phyloP scores from a whole-genome alignment of 345 rosid genomes.

The Eucalyptus rudis region DNA sequence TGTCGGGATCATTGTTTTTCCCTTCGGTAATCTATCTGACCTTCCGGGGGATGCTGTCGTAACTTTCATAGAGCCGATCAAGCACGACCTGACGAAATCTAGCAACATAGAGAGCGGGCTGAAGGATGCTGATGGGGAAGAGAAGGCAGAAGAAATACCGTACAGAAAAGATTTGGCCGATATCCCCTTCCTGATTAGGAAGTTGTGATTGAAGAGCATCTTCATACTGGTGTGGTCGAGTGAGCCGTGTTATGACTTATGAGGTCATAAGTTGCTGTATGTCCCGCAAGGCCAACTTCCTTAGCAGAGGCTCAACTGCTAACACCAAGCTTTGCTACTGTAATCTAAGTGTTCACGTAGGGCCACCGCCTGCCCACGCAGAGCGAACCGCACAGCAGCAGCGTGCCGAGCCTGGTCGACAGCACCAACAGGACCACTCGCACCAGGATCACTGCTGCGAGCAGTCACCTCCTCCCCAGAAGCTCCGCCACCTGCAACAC shows the following conservation, averaged over 20 bases:
- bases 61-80: constrained; percentile 17
- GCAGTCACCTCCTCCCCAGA: constrained; percentile 1
- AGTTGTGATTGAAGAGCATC: background rate
- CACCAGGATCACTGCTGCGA: constrained; percentile 15
- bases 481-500: constrained; percentile 27
- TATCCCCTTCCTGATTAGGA: constrained; percentile 15
- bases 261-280: background rate
- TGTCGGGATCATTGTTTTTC: constrained; percentile 39
- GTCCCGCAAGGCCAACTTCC: background rate
- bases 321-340: background rate
- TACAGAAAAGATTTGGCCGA: constrained; percentile 38
- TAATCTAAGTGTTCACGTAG: background rate
- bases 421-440: constrained; percentile 33
- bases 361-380: constrained; percentile 41
- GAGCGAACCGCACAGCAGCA: constrained; percentile 50
- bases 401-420: constrained; percentile 56
- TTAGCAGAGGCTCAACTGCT: background rate
- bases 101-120: background rate
- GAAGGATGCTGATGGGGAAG: background rate
- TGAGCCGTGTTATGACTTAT: background rate
- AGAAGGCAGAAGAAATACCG: background rate
- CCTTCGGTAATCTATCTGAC: constrained; percentile 34
- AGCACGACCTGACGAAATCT: background rate
- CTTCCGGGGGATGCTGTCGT: background rate
- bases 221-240: background rate